Base-by-base conservation (phyloP, 164 flowering plant genomes). In the Liquidambar formosana region DNA sequence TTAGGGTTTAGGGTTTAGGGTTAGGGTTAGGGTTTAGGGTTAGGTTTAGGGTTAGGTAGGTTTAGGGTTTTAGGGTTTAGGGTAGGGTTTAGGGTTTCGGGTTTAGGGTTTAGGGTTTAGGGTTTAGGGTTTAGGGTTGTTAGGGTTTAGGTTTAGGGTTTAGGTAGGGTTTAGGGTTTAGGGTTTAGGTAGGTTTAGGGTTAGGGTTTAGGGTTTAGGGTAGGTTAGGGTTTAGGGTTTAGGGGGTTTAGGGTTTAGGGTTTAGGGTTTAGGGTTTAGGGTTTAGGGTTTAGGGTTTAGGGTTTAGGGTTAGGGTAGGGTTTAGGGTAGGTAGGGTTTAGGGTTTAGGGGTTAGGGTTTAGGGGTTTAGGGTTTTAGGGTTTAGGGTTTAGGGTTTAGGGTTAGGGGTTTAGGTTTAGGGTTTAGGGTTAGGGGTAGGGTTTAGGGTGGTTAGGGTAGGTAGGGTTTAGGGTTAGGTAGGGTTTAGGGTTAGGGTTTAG, bases 351-450 rank as follows among this genome's bases (percentile, higher is more conserved):
- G 48, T 71, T 58, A 46, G 64, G 75, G 69, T 65, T 71, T 58
- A n/a, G n/a, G n/a, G n/a, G n/a, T n/a, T n/a, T n/a, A n/a, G n/a
- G n/a, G n/a, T n/a, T n/a, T n/a, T n/a, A 58, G 69, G 69, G 63
- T 71, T 71, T 64, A 57, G 69, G 74, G 69, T 71, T 71, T 64
- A 65, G 75, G 75, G 64, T 71, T 71, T 57, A 65, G 70, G 75
- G 61, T 64, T 66, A 45, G 61, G 75, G 64, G 58, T 71, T 47
- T 45, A 52, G 69, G 64, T 57, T 71, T 47, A 38, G 69, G 69
- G 61, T 65, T 71, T 44, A 47, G 57, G 69, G 53, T 60, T 71
- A 18, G 59, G 21, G 59, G 51, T 47, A 47, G 51, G 12, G 16
- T 11, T 47, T 47, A 1, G 16, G 16, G 16, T 11, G 51, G 6